These are phyloP conservation scores for Candida hungchunana DNA, from an alignment of 805 yeast genomes.

Conservation along the genomic window DNA sequence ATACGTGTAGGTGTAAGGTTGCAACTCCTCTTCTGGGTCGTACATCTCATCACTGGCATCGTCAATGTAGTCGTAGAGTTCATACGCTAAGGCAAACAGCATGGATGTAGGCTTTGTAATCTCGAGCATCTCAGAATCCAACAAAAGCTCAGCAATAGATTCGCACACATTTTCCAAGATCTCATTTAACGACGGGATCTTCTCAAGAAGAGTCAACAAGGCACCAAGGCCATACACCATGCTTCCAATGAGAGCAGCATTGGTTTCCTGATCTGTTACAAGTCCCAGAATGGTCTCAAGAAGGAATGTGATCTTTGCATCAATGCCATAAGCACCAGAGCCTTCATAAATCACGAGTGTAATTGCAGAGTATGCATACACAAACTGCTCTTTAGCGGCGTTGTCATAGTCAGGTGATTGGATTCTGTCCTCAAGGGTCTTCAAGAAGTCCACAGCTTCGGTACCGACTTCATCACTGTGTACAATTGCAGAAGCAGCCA, in stretches of 20 bases:
- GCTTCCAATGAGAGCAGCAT: constrained; percentile 16
- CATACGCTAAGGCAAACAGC: constrained; percentile 25
- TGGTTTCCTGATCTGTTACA: constrained; percentile 7
- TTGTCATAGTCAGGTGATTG: constrained; percentile 13
- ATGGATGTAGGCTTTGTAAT: constrained; percentile 24
- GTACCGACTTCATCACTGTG: constrained; percentile 23
- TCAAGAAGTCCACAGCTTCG: constrained; percentile 16
- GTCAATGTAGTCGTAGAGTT: constrained; percentile 33
- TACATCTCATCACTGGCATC: constrained; percentile 36
- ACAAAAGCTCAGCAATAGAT: constrained; percentile 17
- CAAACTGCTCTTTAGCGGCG: constrained; percentile 16
- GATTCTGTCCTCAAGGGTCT: constrained; percentile 20
- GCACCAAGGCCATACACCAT: constrained; percentile 25
- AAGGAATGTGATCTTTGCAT: constrained; percentile 17
- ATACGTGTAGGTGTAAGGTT: constrained; percentile 53
- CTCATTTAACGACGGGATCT: constrained; percentile 16
- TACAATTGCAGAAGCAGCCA: constrained; percentile 21
- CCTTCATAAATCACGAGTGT: constrained; percentile 23
- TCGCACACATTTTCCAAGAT: constrained; percentile 20
- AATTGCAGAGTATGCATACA: constrained; percentile 24
- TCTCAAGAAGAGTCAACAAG: constrained; percentile 19
- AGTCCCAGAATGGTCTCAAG: constrained; percentile 16
- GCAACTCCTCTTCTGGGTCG: constrained; percentile 40
- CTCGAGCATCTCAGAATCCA: constrained; percentile 19
- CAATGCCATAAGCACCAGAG: constrained; percentile 27